These are phyloP conservation scores for Xanthoparmelia taractica DNA, from an alignment of 495 filamentous ascomycete genomes.

Conservation along the genomic window DNA sequence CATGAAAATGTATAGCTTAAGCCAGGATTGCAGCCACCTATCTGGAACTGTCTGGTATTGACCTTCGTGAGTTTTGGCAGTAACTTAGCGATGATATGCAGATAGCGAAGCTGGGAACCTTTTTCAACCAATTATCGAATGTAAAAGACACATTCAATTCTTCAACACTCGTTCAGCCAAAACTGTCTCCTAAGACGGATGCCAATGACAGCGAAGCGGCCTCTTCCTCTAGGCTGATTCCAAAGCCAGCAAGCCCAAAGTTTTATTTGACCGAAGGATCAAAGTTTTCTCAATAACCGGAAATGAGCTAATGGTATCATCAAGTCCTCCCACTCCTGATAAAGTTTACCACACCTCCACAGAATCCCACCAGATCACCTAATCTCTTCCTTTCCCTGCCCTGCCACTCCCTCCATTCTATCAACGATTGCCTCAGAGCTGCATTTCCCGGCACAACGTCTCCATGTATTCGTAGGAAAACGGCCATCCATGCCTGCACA, in stretches of 20 bases:
- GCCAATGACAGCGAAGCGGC: too few relatives aligned
- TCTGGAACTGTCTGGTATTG: not conserved
- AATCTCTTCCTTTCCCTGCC: slow-evolving; percentile 62
- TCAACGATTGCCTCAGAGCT: slow-evolving; percentile 48
- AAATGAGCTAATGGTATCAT: too few relatives aligned
- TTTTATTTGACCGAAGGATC: not conserved
- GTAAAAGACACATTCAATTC: too few relatives aligned
- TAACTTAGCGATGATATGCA: not conserved
- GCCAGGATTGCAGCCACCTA: not conserved
- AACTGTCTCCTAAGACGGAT: too few relatives aligned
- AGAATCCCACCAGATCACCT: slow-evolving; percentile 72
- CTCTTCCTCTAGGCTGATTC: not conserved
- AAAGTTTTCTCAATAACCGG: not conserved
- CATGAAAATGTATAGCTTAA: slow-evolving; percentile 34
- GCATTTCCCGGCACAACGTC: slow-evolving; percentile 52
- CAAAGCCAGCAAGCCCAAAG: not conserved
- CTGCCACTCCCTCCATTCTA: slow-evolving; percentile 60
- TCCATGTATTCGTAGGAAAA: slow-evolving; percentile 73
- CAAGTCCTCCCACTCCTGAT: slow-evolving; percentile 51
- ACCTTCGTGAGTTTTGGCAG: not conserved
- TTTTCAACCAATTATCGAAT: too few relatives aligned
- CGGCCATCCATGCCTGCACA: slow-evolving; percentile 91
- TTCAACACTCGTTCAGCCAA: not conserved
- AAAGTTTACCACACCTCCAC: slow-evolving; percentile 81
- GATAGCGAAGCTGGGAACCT: too few relatives aligned